Conservation (phyloP, 164 flowering plant species). For the Vitis riparia region DNA sequence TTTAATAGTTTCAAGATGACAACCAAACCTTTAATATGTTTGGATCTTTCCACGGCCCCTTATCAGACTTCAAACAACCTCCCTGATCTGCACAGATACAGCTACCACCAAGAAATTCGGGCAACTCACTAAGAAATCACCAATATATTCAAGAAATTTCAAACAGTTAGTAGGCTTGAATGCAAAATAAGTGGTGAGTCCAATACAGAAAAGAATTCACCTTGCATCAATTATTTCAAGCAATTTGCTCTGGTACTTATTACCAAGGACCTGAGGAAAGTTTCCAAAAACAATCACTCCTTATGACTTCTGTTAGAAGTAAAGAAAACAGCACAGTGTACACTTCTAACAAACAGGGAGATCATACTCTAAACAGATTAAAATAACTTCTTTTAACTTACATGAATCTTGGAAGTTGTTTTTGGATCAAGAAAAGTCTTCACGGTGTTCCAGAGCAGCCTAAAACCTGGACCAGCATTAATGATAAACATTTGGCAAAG, state of each 20-base stretch:
- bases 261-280: constrained; percentile 30
- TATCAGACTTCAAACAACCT: constrained; percentile 41
- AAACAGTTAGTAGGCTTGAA: neutral
- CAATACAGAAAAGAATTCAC: constrained; percentile 5
- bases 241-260: constrained; percentile 33
- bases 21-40: constrained; percentile 27
- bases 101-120: constrained; percentile 37
- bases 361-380: neutral
- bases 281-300: constrained; percentile 4
- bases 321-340: neutral
- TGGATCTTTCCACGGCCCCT: constrained; percentile 40
- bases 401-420: constrained; percentile 45
- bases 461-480: constrained; percentile 50
- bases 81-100: constrained; percentile 36
- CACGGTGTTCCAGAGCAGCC: constrained; percentile 38
- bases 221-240: constrained; percentile 39
- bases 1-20: neutral
- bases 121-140: constrained; percentile 25
- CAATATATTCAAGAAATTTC: neutral
- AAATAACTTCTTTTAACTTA: constrained; percentile 11
- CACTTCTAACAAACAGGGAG: neutral
- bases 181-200: neutral
- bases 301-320: neutral
- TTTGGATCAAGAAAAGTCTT: constrained; percentile 38
- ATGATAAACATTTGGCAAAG: constrained; percentile 40